A percentile compares a stretch with the other conserved stretches of the same genome.
These are phyloP conservation scores for Trichoderma sp. DNA, from an alignment of 2,329 filamentous ascomycete genomes.

Conservation along the genomic window DNA sequence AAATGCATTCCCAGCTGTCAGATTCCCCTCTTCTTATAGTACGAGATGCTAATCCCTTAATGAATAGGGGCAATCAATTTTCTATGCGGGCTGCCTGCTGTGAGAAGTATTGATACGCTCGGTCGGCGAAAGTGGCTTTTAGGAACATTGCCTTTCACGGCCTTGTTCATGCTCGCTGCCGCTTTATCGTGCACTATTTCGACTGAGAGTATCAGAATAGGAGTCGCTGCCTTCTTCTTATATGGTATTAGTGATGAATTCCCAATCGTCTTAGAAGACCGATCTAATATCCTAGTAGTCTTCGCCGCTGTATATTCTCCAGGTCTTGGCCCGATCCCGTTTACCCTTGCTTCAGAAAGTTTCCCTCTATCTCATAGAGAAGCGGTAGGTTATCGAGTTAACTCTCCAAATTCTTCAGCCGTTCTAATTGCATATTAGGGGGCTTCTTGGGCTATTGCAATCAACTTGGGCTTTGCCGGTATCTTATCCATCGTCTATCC, in stretches of 20 bases:
- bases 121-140: constrained; percentile 44
- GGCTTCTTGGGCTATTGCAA: constrained; percentile 45
- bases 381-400: constrained; percentile 29
- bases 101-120: constrained; percentile 35
- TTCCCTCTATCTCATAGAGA: constrained; percentile 50
- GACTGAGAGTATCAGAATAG: constrained; percentile 23
- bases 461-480: constrained; percentile 47
- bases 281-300: constrained; percentile 26
- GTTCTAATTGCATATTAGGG: constrained; percentile 33
- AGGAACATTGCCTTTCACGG: constrained; percentile 44
- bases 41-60: not conserved
- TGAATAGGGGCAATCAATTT: constrained; percentile 39
- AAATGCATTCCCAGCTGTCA: not conserved
- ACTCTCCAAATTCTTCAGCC: not conserved
- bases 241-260: constrained; percentile 25
- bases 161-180: constrained; percentile 39
- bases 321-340: constrained; percentile 45
- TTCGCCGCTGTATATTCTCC: constrained; percentile 44
- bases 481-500: constrained; percentile 44
- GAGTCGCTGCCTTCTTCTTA: constrained; percentile 38
- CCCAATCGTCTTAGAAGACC: no score
- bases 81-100: constrained; percentile 39
- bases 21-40: no score
- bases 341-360: constrained; percentile 49
- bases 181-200: constrained; percentile 34